Evolutionary conservation across 108 stramenopile species (phyloP).

Genomic region (Pseudonitzschia multistriata): DNA sequence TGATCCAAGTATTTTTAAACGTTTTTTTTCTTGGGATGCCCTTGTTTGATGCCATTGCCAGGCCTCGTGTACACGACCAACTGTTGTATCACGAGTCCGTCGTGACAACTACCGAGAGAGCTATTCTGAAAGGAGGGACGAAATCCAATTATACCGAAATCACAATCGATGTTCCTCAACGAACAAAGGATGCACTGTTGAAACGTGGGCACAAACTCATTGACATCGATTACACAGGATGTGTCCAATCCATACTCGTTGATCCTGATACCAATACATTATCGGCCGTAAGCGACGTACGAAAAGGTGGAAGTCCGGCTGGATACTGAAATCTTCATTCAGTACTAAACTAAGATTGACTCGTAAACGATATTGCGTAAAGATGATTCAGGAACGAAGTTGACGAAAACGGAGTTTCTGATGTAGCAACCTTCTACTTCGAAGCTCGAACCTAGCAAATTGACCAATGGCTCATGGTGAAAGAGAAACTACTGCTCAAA

Average conservation of each 20-base stretch:
- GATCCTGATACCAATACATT: constrained; percentile 57
- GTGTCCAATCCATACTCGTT: constrained; percentile 66
- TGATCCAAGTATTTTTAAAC: constrained; percentile 71
- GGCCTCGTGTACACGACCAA: constrained; percentile 79
- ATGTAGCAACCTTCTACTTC: too few species aligned
- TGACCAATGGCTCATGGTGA: too few species aligned
- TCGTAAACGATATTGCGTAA: too few species aligned
- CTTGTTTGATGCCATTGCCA: constrained; percentile 51
- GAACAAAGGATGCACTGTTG: constrained; percentile 47
- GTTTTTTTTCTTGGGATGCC: constrained; percentile 58
- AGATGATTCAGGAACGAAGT: too few species aligned
- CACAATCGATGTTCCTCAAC: constrained; percentile 38
- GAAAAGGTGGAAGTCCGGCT: constrained; percentile 71
- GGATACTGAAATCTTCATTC: too few species aligned
- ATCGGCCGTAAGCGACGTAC: constrained; percentile 66
- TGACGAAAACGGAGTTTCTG: too few species aligned
- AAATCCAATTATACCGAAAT: too few species aligned
- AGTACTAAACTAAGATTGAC: too few species aligned
- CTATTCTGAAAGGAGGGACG: constrained; percentile 21
- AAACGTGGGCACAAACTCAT: constrained; percentile 51
- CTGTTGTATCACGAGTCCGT: constrained; percentile 61
- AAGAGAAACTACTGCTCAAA: too few species aligned
- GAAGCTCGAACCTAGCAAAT: too few species aligned
- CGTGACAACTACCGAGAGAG: constrained; percentile 40
- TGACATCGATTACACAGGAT: constrained; percentile 58